Conservation (phyloP, 1,139 yeast species). For the Geotrichum siamense region DNA sequence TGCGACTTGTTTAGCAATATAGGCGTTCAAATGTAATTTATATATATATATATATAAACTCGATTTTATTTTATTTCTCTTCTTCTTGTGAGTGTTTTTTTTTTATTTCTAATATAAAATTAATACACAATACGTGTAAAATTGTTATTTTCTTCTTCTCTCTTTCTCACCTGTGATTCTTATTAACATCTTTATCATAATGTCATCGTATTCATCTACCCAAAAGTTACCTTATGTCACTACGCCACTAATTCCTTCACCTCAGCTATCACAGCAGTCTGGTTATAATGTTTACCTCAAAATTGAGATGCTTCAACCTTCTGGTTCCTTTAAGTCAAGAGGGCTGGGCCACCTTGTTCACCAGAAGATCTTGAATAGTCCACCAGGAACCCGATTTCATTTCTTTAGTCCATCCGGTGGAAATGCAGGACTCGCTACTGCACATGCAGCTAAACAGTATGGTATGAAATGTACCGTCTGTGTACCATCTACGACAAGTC, state of each 20-base stretch:
- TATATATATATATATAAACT: too few species aligned
- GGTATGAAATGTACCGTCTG: slow-evolving; percentile 54
- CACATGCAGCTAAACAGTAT: slow-evolving; percentile 45
- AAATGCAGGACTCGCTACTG: slow-evolving; percentile 73
- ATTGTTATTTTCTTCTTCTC: too few species aligned
- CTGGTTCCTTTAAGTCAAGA: slow-evolving; percentile 64
- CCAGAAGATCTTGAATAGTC: slow-evolving; percentile 23
- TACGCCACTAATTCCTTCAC: slow-evolving; percentile 32
- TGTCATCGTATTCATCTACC: not conserved
- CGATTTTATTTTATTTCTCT: too few species aligned
- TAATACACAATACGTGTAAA: too few species aligned
- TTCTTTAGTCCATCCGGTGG: slow-evolving; percentile 73
- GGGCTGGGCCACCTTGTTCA: slow-evolving; percentile 35
- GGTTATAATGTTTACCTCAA: slow-evolving; percentile 45
- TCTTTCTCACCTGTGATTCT: too few species aligned
- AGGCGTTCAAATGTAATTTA: too few species aligned
- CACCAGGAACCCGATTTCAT: slow-evolving; percentile 34
- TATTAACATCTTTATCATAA: too few species aligned
- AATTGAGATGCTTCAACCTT: slow-evolving; percentile 59
- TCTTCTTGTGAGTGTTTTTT: too few species aligned
- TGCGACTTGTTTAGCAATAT: too few species aligned
- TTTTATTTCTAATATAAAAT: too few species aligned
- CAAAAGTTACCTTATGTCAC: slow-evolving; percentile 28
- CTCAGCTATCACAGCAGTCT: slow-evolving; percentile 28
- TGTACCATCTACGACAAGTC: slow-evolving; percentile 46